Base-by-base conservation (phyloP, 352 stramenopile genomes). In the Phytophthora meadii region DNA sequence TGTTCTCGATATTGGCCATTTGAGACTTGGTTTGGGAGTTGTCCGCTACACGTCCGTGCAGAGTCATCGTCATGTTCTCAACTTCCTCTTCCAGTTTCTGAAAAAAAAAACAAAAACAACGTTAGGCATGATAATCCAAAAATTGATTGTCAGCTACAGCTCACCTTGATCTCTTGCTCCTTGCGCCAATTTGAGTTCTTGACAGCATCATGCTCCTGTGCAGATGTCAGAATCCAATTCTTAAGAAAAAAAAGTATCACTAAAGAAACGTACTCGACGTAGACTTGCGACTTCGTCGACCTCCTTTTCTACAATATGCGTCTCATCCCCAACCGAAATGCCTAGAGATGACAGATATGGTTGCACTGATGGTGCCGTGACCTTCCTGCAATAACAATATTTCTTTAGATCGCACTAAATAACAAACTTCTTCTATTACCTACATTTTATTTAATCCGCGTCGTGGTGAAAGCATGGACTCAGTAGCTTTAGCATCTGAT, bases 241-340 rank as follows among this genome's bases (percentile, higher is more conserved):
- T 22, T 22, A 22, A 22, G 22, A 22, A 22, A 22, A 22, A 22
- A 22, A 22, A 22, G 2, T 22, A 22, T 19, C 19, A 19, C 22
- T 22, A 22, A 22, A 22, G 7, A 34, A 47, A 24, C 72, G 42
- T 61, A 93, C 81, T 41, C 86, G 75, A 6, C 83, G 83, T 6
- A 93, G 68, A 61, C 75, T 76, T 3, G 82, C 70, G 24, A 93
- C 73, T 65, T 94, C 86, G 56, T 94, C 88, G 8, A 89, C 74
- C 65, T 94, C 84, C 41, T 89, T 90, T 46, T 93, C 84, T 6
- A 94, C 82, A 53, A 94, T 90, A 22, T 92, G 82, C 15, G 80
- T 81, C 56, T 94, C 86, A 25, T 92, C 83, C 9, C 86, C 86
- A 15, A 94, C 79, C 7, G 76, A 15, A 51, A 92, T 90, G 7